Base-by-base conservation (phyloP, 768 basidiomycete species). In the Rhodotorula babjevae region DNA sequence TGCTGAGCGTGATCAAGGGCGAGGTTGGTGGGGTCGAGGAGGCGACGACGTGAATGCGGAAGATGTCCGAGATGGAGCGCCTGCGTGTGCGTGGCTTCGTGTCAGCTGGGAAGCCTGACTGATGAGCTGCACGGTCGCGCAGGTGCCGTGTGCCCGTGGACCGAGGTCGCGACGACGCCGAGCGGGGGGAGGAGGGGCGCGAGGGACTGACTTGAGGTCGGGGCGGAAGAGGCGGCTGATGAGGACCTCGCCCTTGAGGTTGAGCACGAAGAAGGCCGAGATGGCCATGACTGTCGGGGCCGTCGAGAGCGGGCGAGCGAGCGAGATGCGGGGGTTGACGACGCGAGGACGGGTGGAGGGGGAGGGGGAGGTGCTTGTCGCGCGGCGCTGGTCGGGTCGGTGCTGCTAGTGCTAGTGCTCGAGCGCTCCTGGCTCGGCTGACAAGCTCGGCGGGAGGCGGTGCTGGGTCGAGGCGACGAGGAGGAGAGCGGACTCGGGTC, bases 191-290 rank as follows among this genome's bases (percentile, higher is more conserved):
- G 6, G 46, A 21, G 31, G 56, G 19, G 56, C 29, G 57, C 23
- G 16, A n/a, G 65, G 67, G 65, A 77, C 85, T 82, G 82, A 95
- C 96, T 95, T 97, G 84, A 99, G 88, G 82, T 99, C 96, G 61
- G 94, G 90, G 64, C 96, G 87, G 82, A 96, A 99, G 40, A 98
- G 85, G 73, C 96, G 86, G 58, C 94, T 96, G 80, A 98, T 99
- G 78, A 99, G 86, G 78, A 98, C 95, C 87, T 98, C 96, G 82
- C 96, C 96, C 82, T 98, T 97, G 82, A 94, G 93, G 80, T 97
- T 99, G 85, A 97, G 96, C 69, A 97, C 92, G 82, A 98, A 97
- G 47, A 62, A 62, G 31, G 46, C 61, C 29, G 61, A 62, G 47
- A 49, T 49, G 57, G 57, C 33, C 61, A 62, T 50, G 61, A 25